phyloP scores from a whole-genome alignment of 2,329 filamentous ascomycete species.

The Ambrosiella xylebori region DNA sequence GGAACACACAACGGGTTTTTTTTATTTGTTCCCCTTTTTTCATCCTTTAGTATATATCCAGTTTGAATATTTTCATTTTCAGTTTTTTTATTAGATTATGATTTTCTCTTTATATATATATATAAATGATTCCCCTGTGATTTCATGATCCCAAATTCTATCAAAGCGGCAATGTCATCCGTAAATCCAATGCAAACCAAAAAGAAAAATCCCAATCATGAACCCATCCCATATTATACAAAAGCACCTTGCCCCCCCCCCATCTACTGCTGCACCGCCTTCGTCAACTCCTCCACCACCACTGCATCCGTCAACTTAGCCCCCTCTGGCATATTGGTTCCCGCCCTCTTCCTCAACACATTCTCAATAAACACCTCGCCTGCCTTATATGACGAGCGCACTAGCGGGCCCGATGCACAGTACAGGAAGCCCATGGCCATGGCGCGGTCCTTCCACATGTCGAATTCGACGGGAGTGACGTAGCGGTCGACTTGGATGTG shows the following conservation, averaged over 20 bases:
- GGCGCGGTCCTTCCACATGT: conserved; percentile 76
- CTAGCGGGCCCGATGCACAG: conserved; percentile 81
- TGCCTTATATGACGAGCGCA: conserved; percentile 92
- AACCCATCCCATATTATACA: neutral
- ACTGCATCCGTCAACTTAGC: conserved; percentile 24
- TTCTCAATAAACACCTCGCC: conserved; percentile 99
- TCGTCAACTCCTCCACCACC: conserved; percentile 21
- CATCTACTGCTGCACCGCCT: conserved; percentile 2
- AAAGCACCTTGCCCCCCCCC: neutral
- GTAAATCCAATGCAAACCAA: too few relatives aligned
- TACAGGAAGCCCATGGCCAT: conserved; percentile 94
- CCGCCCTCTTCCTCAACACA: conserved; percentile 66
- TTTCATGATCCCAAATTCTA: too few relatives aligned
- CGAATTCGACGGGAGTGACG: conserved; percentile 78
- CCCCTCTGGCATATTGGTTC: conserved; percentile 14
- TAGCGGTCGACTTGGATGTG: conserved; percentile 97
- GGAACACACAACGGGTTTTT: neutral
- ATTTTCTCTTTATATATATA: neutral
- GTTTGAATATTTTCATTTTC: neutral
- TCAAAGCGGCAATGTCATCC: too few relatives aligned
- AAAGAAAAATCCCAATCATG: too few relatives aligned
- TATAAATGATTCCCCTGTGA: too few relatives aligned
- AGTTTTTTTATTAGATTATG: neutral
- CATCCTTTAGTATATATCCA: neutral
- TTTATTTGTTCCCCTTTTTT: neutral